These are phyloP conservation scores for Tylopilus intermedius DNA, from an alignment of 768 basidiomycete genomes.

Conservation along the genomic window DNA sequence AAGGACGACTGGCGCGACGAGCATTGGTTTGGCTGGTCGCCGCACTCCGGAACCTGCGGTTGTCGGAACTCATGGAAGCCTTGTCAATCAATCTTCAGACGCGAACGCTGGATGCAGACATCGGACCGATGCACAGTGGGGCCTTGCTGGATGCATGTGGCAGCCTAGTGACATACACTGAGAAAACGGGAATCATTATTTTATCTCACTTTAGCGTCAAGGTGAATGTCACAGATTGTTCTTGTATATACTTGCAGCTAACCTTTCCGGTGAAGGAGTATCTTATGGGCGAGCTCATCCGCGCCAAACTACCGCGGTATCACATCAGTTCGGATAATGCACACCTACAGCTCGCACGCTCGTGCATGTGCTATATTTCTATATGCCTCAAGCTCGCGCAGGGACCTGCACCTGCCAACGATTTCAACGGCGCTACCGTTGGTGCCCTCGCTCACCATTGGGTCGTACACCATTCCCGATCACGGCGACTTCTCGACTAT, in stretches of 20 bases:
- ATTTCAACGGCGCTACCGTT: background rate
- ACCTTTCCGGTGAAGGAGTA: slow-evolving; percentile 1
- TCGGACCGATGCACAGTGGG: slow-evolving; percentile 4
- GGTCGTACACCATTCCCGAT: background rate
- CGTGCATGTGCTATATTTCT: slow-evolving; percentile 6
- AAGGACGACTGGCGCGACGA: background rate
- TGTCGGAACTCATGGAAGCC: slow-evolving; percentile 1
- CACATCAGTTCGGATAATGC: background rate
- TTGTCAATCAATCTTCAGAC: slow-evolving; percentile 1
- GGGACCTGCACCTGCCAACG: background rate
- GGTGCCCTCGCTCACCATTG: background rate
- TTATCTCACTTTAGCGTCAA: slow-evolving; percentile 5
- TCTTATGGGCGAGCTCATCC: background rate
- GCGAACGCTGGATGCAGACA: background rate
- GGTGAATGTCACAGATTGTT: background rate
- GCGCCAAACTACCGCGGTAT: background rate
- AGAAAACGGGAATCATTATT: background rate
- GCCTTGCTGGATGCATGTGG: slow-evolving; percentile 6
- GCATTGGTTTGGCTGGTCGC: slow-evolving; percentile 2
- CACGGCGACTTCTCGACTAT: background rate
- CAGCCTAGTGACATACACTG: slow-evolving; percentile 3
- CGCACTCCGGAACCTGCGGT: background rate
- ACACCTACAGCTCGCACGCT: background rate
- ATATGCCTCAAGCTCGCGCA: background rate
- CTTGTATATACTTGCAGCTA: no score